phyloP scores from a whole-genome alignment of 495 filamentous ascomycete genomes.

The Trichoderma virens region DNA sequence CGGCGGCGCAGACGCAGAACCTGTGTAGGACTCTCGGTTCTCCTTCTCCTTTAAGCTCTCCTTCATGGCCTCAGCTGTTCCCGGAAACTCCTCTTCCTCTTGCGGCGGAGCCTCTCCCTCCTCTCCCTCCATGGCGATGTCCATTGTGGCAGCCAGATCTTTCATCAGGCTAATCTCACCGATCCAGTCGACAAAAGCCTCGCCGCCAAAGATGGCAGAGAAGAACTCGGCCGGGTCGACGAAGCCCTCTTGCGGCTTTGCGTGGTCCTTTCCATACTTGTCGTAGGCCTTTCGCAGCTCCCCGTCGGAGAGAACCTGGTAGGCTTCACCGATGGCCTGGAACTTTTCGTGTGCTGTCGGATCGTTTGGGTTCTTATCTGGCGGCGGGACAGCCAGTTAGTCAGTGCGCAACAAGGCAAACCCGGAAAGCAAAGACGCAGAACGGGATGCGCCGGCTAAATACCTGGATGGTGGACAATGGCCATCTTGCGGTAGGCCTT shows the following conservation, averaged over 20 bases:
- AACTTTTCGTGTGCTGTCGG: conserved; percentile 90
- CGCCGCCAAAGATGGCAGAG: conserved; percentile 94
- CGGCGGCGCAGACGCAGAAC: conserved; percentile 20
- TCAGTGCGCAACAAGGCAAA: not conserved
- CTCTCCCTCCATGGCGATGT: conserved; percentile 72
- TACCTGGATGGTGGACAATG: conserved; percentile 61
- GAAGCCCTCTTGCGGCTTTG: conserved; percentile 82
- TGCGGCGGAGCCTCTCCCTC: conserved; percentile 40
- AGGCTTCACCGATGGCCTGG: conserved; percentile 93
- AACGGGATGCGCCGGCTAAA: conserved; percentile 6
- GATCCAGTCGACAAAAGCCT: conserved; percentile 87
- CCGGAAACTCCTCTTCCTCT: conserved; percentile 38
- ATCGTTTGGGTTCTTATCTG: conserved; percentile 97
- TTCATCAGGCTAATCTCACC: conserved; percentile 91
- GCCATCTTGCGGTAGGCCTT: conserved; percentile 98
- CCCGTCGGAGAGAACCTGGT: conserved; percentile 87
- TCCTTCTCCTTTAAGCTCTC: conserved; percentile 36
- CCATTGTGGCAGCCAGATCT: conserved; percentile 82
- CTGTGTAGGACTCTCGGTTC: conserved; percentile 20
- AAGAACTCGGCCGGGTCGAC: conserved; percentile 98
- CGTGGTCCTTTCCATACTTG: conserved; percentile 89
- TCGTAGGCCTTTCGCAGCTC: conserved; percentile 89
- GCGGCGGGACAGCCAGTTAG: conserved; percentile 13
- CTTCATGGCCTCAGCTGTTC: conserved; percentile 37
- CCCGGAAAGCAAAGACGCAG: not conserved